Evolutionary conservation across 768 basidiomycete species (phyloP).

Genomic region (Sporobolomyces phaffii): DNA sequence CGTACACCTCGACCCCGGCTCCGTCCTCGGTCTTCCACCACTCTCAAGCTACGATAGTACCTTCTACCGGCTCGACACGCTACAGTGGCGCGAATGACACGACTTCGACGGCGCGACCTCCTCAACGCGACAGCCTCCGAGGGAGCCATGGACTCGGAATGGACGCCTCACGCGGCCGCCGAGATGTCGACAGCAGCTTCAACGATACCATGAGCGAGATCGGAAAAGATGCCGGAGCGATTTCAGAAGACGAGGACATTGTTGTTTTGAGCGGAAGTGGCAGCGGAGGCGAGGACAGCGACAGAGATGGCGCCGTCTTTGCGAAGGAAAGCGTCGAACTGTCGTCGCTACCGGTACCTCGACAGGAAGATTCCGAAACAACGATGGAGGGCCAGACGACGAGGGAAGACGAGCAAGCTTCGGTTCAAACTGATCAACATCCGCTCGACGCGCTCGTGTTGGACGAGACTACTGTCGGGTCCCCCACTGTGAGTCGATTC

Average conservation of each 20-base stretch:
- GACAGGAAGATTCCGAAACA: not conserved
- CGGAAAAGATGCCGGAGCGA: not conserved
- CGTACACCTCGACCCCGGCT: constrained; percentile 26
- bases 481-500: no score
- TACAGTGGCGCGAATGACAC: constrained; percentile 14
- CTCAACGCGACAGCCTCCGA: constrained; percentile 7
- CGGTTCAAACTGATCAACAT: not conserved
- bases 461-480: not conserved
- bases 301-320: not conserved
- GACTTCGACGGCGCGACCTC: constrained; percentile 17
- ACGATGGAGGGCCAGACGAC: not conserved
- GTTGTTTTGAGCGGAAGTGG: constrained; percentile 24
- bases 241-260: constrained; percentile 17
- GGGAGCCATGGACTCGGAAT: not conserved
- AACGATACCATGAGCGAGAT: constrained; percentile 15
- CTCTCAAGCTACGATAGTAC: constrained; percentile 13
- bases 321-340: not conserved
- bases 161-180: not conserved
- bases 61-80: not conserved
- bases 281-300: not conserved
- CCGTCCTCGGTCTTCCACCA: constrained; percentile 3
- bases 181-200: not conserved
- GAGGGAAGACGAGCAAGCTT: not conserved
- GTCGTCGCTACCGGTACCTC: not conserved
- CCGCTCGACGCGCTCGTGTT: constrained; percentile 14